A percentile compares a stretch with the other conserved stretches of the same genome.
phyloP scores from a whole-genome alignment of 2,329 filamentous ascomycete genomes.

The Plectosphaerella cucumerina region DNA sequence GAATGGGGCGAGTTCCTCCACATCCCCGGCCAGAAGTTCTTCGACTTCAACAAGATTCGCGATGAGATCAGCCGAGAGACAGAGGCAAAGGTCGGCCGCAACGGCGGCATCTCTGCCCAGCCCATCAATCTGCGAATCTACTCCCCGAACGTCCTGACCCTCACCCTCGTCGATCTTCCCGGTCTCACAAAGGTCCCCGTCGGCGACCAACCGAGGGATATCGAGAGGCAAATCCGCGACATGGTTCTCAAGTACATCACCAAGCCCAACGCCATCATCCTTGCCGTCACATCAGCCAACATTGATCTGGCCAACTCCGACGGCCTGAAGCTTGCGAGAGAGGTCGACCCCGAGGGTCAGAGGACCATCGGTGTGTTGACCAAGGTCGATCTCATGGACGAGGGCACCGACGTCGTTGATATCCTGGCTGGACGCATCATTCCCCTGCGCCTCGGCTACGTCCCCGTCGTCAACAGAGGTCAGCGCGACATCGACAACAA shows the following conservation, averaged over 20 bases:
- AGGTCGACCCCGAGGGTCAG: slow-evolving; percentile 96
- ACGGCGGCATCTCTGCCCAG: slow-evolving; percentile 91
- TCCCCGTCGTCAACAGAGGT: slow-evolving; percentile 95
- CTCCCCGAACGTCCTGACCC: slow-evolving; percentile 94
- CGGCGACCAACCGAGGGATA: slow-evolving; percentile 93
- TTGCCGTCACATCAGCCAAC: slow-evolving; percentile 94
- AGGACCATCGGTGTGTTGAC: slow-evolving; percentile 97
- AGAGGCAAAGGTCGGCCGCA: slow-evolving; percentile 91
- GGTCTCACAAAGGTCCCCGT: slow-evolving; percentile 96
- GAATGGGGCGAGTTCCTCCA: slow-evolving; percentile 99
- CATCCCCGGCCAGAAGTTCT: slow-evolving; percentile 94
- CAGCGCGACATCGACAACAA: slow-evolving; percentile 99
- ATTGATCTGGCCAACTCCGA: slow-evolving; percentile 98
- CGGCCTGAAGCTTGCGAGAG: slow-evolving; percentile 89
- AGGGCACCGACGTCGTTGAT: slow-evolving; percentile 96
- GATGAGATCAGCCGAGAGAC: slow-evolving; percentile 98
- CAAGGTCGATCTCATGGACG: slow-evolving; percentile 99
- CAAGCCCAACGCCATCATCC: slow-evolving; percentile 96
- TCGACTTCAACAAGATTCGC: slow-evolving; percentile 96
- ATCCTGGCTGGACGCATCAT: slow-evolving; percentile 98
- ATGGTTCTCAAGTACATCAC: slow-evolving; percentile 99
- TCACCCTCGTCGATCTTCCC: slow-evolving; percentile 94
- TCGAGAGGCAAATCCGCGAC: slow-evolving; percentile 92
- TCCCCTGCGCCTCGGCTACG: slow-evolving; percentile 87
- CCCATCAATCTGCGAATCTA: slow-evolving; percentile 98